Base-by-base conservation (phyloP, 2,329 filamentous ascomycete species). In the Scortechinia acanthostroma region DNA sequence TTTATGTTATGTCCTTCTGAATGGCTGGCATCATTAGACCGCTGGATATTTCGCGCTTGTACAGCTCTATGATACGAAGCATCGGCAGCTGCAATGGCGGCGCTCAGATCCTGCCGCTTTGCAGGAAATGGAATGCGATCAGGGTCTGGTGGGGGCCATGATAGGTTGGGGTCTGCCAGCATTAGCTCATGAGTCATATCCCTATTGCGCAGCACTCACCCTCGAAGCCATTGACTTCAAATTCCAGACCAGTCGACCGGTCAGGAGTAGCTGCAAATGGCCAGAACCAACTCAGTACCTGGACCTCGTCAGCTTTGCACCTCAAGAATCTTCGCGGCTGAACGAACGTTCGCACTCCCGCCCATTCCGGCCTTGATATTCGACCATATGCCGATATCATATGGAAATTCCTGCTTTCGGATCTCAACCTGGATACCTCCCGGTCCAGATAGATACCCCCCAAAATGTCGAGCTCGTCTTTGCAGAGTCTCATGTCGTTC, bases 321-420 rank as follows among this genome's bases (percentile, higher is more conserved):
- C 3, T 42, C 16, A 19, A 20, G 14, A 4, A 43, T 21, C 35
- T 20, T 22, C 20, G 25, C 17, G 10, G 21, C 14, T 17, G 10
- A 21, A 54, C 59, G 47, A 6, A 67, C 65, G 53, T 68, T 71
- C 42, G 69, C 70, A 30, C 59, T 62, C 1, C 69, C 71, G 0
- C 76, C 76, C 78, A 84, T 82, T 16, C 73, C 74, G 47, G 76
- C 73, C 43, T 63, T 70, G 20, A 82, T 64, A 49, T 84, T 84
- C 2, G 62, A 53, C 65, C 69, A 80, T 44, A 84, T 74, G 4
- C 79, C 80, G 44, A 84, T 73, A 49, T 84, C 80, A 55, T 80
- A 84, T 0, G 80, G 80, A 50, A 81, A 84, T 50, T 84, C 80
- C 50, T 83, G 80, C 46, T 69, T 73, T 43, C 61, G 59, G 42